phyloP scores from a whole-genome alignment of 306 rosid genomes.

The Sophora flavescens region DNA sequence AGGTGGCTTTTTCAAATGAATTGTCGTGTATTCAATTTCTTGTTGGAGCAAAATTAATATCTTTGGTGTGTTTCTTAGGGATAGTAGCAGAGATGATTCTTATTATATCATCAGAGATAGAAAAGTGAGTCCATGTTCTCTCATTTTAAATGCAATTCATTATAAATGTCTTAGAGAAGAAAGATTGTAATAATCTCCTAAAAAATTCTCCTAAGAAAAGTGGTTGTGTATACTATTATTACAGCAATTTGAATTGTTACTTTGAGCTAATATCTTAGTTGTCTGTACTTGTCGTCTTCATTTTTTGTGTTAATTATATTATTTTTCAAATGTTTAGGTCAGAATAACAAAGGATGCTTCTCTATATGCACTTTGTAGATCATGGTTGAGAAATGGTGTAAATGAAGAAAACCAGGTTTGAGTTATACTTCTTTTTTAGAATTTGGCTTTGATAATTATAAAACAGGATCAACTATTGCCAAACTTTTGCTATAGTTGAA shows the following conservation, averaged over 20 bases:
- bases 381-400: conserved; percentile 86
- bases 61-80: conserved; percentile 50
- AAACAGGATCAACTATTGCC: conserved; percentile 25
- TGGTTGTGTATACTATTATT: neutral
- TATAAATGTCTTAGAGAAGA: neutral
- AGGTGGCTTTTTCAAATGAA: conserved; percentile 50
- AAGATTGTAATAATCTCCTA: neutral
- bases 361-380: conserved; percentile 83
- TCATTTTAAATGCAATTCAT: conserved; percentile 1
- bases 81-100: conserved; percentile 62
- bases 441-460: conserved; percentile 25
- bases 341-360: conserved; percentile 78
- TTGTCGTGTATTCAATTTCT: neutral
- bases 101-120: conserved; percentile 55
- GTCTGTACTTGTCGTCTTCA: neutral
- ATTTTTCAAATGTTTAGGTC: conserved; percentile 56
- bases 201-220: neutral
- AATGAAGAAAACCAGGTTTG: conserved; percentile 78
- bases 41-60: neutral
- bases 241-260: neutral
- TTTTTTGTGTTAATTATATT: conserved; percentile 11
- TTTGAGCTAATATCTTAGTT: conserved; percentile 13
- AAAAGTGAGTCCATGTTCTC: conserved; percentile 55
- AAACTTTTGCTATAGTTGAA: conserved; percentile 21
- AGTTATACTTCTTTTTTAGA: neutral